These are phyloP conservation scores for Tolypocladium album DNA, from an alignment of 2,329 filamentous ascomycete genomes.

Conservation along the genomic window DNA sequence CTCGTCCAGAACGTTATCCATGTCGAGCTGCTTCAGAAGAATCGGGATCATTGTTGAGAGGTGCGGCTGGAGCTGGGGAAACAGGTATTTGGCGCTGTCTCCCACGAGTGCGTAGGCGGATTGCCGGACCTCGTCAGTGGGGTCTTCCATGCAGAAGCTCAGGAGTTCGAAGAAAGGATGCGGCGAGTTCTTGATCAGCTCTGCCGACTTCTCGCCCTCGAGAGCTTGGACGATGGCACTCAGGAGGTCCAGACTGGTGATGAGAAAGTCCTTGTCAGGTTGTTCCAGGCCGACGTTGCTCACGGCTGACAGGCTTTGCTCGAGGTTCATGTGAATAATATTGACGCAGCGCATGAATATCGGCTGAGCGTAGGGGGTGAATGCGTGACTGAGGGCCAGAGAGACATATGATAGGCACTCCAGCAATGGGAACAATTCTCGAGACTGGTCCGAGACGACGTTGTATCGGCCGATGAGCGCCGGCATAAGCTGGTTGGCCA, in stretches of 20 bases:
- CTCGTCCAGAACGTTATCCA: constrained; percentile 66
- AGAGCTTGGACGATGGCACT: constrained; percentile 91
- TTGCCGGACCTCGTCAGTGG: constrained; percentile 84
- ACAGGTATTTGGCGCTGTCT: constrained; percentile 90
- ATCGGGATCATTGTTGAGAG: constrained; percentile 67
- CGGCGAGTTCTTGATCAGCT: constrained; percentile 64
- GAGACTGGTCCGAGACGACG: constrained; percentile 75
- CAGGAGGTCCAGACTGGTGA: constrained; percentile 87
- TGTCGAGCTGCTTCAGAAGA: constrained; percentile 77
- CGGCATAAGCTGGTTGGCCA: constrained; percentile 85
- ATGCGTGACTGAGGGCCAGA: constrained; percentile 69
- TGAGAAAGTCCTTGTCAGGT: constrained; percentile 93
- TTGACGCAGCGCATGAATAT: constrained; percentile 83
- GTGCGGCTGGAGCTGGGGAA: constrained; percentile 65
- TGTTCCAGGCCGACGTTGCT: constrained; percentile 60
- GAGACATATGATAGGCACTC: constrained; percentile 94
- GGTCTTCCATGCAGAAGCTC: constrained; percentile 84
- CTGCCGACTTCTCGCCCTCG: constrained; percentile 58
- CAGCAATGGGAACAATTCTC: constrained; percentile 89
- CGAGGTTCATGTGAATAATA: constrained; percentile 85
- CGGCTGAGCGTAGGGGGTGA: constrained; percentile 73
- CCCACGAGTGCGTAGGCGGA: constrained; percentile 92
- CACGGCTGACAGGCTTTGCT: constrained; percentile 62
- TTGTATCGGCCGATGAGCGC: constrained; percentile 83
- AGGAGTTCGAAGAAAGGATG: constrained; percentile 86